Conservation (phyloP, 1,284 basidiomycete species). For the Cryptococcus sp. region DNA sequence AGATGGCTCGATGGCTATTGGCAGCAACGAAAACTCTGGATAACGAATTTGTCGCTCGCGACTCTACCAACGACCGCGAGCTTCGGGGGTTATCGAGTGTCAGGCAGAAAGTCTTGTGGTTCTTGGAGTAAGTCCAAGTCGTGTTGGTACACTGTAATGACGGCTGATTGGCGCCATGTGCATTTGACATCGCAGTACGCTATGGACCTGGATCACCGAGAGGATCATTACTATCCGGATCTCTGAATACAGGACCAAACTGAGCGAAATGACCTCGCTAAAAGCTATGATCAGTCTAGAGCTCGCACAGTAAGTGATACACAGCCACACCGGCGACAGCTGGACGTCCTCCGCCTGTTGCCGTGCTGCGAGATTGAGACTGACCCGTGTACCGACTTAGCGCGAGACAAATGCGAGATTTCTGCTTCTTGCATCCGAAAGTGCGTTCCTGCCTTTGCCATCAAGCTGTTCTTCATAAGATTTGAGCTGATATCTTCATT, state of each 20-base stretch:
- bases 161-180: not conserved
- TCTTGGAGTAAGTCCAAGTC: conserved; percentile 68
- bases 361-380: not conserved
- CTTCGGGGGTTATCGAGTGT: conserved; percentile 70
- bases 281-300: conserved; percentile 75
- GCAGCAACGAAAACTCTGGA: conserved; percentile 16
- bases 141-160: not conserved
- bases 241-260: conserved; percentile 53
- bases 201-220: conserved; percentile 71
- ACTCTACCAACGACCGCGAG: conserved; percentile 45
- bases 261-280: conserved; percentile 64
- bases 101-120: conserved; percentile 74
- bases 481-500: no score
- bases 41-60: conserved; percentile 2
- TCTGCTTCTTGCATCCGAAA: conserved; percentile 67
- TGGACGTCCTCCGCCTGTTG: not conserved
- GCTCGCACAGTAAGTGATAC: conserved; percentile 64
- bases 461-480: not conserved
- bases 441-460: conserved; percentile 53
- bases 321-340: not conserved
- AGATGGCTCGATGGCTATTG: conserved; percentile 65
- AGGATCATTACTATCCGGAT: conserved; percentile 58
- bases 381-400: conserved; percentile 50
- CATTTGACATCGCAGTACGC: conserved; percentile 56
- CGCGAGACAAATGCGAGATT: conserved; percentile 62